Percentiles rank a stretch among this genome's conserved stretches.
phyloP scores from a whole-genome alignment of 129 eudicot species.

The Tagetes erecta region DNA sequence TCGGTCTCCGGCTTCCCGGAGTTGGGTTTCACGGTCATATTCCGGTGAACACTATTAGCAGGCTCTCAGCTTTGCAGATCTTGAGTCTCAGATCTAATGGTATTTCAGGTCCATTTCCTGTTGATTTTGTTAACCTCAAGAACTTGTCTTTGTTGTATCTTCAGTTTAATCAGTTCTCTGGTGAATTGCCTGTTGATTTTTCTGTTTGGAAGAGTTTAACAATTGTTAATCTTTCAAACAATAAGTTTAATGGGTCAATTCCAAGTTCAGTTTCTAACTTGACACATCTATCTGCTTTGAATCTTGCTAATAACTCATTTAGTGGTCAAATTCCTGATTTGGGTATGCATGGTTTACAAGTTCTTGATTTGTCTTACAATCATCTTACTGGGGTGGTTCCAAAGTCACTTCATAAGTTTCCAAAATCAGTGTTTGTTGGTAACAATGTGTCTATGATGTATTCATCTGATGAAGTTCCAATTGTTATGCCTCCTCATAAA shows the following conservation, averaged over 20 bases:
- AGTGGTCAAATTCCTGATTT: constrained; percentile 74
- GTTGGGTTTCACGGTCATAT: constrained; percentile 77
- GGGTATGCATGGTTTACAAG: constrained; percentile 51
- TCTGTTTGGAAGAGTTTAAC: constrained; percentile 74
- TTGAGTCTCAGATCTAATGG: constrained; percentile 89
- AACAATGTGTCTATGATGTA: constrained; percentile 50
- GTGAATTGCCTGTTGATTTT: constrained; percentile 76
- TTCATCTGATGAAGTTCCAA: constrained; percentile 45
- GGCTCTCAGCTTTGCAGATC: constrained; percentile 85
- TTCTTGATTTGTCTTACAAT: constrained; percentile 64
- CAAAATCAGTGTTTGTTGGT: constrained; percentile 67
- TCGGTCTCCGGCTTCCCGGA: constrained; percentile 74
- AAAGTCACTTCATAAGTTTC: constrained; percentile 67
- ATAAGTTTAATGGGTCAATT: constrained; percentile 69
- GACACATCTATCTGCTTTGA: constrained; percentile 60
- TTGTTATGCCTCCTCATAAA: constrained; percentile 43
- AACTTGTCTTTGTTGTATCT: constrained; percentile 69
- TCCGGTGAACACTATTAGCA: constrained; percentile 69
- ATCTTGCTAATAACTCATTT: constrained; percentile 75
- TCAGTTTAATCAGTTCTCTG: constrained; percentile 68
- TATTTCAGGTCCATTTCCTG: constrained; percentile 74
- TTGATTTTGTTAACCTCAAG: constrained; percentile 55
- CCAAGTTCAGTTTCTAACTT: constrained; percentile 50
- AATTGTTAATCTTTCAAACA: constrained; percentile 72
- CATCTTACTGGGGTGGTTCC: constrained; percentile 68